These are phyloP conservation scores for Boletus rex-veris DNA, from an alignment of 768 basidiomycete species.

Conservation along the genomic window DNA sequence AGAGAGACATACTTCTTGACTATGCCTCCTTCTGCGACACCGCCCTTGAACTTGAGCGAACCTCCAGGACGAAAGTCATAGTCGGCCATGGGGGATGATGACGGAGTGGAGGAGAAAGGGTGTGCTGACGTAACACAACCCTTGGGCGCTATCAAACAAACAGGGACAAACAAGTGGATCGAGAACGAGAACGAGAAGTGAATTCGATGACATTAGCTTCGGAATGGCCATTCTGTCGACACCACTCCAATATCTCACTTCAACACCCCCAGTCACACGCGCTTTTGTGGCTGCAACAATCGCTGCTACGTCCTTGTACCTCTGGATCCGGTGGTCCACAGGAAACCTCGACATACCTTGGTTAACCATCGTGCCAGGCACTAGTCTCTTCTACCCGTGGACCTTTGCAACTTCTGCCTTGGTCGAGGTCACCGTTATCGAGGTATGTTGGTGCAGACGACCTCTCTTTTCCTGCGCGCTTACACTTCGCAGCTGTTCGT, in stretches of 20 bases:
- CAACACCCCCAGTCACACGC: constrained; percentile 78
- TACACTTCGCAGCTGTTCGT: constrained; percentile 57
- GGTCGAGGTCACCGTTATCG: constrained; percentile 78
- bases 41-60: constrained; percentile 88
- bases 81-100: constrained; percentile 58
- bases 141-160: constrained; percentile 17
- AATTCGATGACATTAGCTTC: constrained; percentile 15
- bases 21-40: constrained; percentile 70
- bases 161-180: constrained; percentile 21
- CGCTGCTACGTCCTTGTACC: constrained; percentile 55
- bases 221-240: constrained; percentile 75
- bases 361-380: constrained; percentile 78
- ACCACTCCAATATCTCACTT: constrained; percentile 62
- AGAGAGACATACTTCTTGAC: constrained; percentile 68
- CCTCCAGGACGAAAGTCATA: constrained; percentile 85
- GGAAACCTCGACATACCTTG: constrained; percentile 50
- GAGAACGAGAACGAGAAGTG: neutral
- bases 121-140: constrained; percentile 31
- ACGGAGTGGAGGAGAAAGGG: constrained; percentile 10
- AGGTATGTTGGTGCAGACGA: constrained; percentile 51
- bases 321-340: constrained; percentile 60
- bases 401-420: constrained; percentile 85
- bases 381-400: constrained; percentile 86
- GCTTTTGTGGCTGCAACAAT: constrained; percentile 62
- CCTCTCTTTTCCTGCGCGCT: constrained; percentile 1